Evolutionary conservation across 495 filamentous ascomycete genomes (phyloP).

Genomic region (Podospora appendiculata): DNA sequence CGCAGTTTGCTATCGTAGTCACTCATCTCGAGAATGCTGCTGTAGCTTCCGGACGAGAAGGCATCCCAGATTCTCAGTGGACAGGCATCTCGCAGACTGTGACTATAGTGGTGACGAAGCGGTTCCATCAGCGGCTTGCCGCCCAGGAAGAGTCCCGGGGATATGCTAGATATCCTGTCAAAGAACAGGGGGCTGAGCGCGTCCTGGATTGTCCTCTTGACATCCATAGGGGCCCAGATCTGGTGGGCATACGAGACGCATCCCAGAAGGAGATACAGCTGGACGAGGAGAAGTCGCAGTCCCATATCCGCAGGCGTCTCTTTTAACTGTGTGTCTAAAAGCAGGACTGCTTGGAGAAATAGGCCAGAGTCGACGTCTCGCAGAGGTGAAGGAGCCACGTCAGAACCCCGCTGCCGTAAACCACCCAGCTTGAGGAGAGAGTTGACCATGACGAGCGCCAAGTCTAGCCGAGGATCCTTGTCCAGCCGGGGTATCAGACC

Average conservation of each 20-base stretch:
- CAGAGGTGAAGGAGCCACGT: conserved; percentile 16
- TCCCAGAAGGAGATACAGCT: conserved; percentile 39
- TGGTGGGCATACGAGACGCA: conserved; percentile 31
- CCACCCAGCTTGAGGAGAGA: conserved; percentile 40
- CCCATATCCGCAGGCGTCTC: conserved; percentile 28
- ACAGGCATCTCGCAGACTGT: conserved; percentile 23
- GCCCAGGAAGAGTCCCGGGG: conserved; percentile 36
- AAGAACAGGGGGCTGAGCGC: conserved; percentile 38
- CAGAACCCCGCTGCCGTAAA: conserved; percentile 8
- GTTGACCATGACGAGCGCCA: conserved; percentile 33
- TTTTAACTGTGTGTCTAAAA: conserved; percentile 36
- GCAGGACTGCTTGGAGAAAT: conserved; percentile 36
- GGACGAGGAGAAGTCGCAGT: conserved; percentile 35
- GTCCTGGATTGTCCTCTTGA: conserved; percentile 45
- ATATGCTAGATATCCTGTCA: conserved; percentile 44
- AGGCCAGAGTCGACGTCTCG: conserved; percentile 20
- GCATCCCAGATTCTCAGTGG: conserved; percentile 36
- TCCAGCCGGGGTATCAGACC: conserved; percentile 17
- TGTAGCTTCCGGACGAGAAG: conserved; percentile 37
- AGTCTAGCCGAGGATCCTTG: conserved; percentile 36
- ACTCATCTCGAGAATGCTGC: conserved; percentile 32
- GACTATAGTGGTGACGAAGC: conserved; percentile 28
- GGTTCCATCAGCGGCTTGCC: conserved; percentile 23
- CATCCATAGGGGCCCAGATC: conserved; percentile 34
- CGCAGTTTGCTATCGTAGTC: conserved; percentile 27